These are phyloP conservation scores for Gonium pectorale DNA, from an alignment of 139 green algal species.

Conservation along the genomic window DNA sequence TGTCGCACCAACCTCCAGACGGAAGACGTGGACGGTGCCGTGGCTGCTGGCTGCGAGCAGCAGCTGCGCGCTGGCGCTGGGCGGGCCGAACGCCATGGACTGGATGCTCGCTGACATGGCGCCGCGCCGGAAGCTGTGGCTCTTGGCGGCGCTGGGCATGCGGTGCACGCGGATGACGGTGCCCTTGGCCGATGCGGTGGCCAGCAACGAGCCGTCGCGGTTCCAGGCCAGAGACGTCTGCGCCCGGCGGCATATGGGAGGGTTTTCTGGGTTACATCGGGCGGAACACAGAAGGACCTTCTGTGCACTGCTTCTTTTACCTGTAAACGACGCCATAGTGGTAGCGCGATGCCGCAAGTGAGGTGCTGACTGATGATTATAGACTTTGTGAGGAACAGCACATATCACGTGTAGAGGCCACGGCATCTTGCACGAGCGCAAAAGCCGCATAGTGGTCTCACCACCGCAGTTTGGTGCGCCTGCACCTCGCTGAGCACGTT, in stretches of 20 bases:
- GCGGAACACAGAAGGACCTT: too few species aligned
- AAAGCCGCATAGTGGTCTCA: background rate
- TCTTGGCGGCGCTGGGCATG: slow-evolving; percentile 50
- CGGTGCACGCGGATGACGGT: slow-evolving; percentile 85
- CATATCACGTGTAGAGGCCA: too few species aligned
- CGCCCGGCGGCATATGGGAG: too few species aligned
- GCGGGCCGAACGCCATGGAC: slow-evolving; percentile 74
- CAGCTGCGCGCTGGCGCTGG: slow-evolving; percentile 60
- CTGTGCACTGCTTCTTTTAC: too few species aligned
- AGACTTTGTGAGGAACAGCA: too few species aligned
- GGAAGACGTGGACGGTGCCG: slow-evolving; percentile 83
- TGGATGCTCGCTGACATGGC: slow-evolving; percentile 70
- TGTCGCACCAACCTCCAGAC: slow-evolving; percentile 28
- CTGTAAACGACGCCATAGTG: too few species aligned
- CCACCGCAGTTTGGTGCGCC: slow-evolving; percentile 79
- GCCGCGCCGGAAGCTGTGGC: slow-evolving; percentile 54
- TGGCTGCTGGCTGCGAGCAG: slow-evolving; percentile 77
- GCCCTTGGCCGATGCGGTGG: slow-evolving; percentile 80
- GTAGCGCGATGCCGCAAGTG: too few species aligned
- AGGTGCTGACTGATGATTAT: too few species aligned
- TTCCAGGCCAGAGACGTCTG: slow-evolving; percentile 57
- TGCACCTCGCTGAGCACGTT: slow-evolving; percentile 79
- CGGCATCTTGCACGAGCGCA: too few species aligned
- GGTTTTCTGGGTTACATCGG: too few species aligned
- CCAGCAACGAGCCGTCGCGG: slow-evolving; percentile 72